Conservation (phyloP, 768 basidiomycete species). For the Hypsizygus marmoreus region DNA sequence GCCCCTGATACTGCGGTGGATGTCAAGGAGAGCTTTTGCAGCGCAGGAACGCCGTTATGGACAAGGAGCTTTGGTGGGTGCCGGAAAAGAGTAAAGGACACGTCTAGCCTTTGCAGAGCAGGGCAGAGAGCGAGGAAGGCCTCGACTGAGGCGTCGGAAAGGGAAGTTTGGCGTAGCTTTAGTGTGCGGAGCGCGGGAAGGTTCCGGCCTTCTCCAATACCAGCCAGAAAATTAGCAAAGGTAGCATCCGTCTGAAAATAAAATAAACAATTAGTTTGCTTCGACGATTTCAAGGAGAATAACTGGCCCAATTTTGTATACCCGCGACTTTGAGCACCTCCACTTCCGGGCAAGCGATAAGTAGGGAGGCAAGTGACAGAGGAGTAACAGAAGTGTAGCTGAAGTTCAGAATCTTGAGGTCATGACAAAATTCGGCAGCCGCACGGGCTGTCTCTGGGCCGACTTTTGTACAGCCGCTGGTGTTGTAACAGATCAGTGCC, state of each 20-base stretch:
- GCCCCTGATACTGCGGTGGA: constrained; percentile 46
- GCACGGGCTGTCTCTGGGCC: constrained; percentile 49
- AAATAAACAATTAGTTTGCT: neutral
- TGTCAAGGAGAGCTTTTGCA: constrained; percentile 68
- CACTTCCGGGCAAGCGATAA: constrained; percentile 38
- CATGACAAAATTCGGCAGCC: constrained; percentile 40
- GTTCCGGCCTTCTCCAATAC: constrained; percentile 24
- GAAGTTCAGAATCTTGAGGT: constrained; percentile 53
- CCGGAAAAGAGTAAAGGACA: constrained; percentile 62
- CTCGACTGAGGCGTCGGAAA: constrained; percentile 52
- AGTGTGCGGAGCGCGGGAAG: constrained; percentile 49
- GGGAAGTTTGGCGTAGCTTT: constrained; percentile 56
- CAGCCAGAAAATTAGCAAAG: constrained; percentile 46
- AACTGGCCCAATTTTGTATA: constrained; percentile 59
- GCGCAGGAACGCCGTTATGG: constrained; percentile 14
- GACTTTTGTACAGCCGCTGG: constrained; percentile 63
- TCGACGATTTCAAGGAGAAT: neutral
- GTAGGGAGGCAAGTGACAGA: constrained; percentile 43
- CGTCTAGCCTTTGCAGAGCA: constrained; percentile 54
- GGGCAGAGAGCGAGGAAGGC: constrained; percentile 48
- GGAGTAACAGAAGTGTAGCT: constrained; percentile 62
- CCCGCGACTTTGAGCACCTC: constrained; percentile 65
- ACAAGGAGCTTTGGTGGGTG: constrained; percentile 30
- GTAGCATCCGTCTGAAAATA: constrained; percentile 55
- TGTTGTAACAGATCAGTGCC: constrained; percentile 10